These are phyloP conservation scores for Ramalina peruviana DNA, from an alignment of 495 filamentous ascomycete species.

Conservation along the genomic window DNA sequence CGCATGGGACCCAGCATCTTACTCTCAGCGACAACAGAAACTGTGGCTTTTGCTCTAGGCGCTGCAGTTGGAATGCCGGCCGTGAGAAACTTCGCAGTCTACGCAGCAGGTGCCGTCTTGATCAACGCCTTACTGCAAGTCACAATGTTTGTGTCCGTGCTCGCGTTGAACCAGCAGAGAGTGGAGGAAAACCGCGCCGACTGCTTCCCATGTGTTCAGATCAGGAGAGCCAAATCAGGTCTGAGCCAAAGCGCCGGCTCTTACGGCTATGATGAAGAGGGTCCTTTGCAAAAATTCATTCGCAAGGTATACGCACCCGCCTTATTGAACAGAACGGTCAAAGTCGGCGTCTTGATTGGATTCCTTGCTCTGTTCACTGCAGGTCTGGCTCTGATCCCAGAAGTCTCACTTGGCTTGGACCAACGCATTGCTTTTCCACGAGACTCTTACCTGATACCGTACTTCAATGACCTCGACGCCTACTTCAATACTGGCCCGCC, in stretches of 20 bases:
- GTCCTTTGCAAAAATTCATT: slow-evolving; percentile 68
- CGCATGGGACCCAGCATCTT: slow-evolving; percentile 94
- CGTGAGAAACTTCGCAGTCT: slow-evolving; percentile 90
- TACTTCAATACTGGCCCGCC: slow-evolving; percentile 89
- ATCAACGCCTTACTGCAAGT: slow-evolving; percentile 92
- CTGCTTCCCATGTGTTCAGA: slow-evolving; percentile 76
- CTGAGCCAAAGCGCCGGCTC: slow-evolving; percentile 34
- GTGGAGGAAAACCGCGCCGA: slow-evolving; percentile 81
- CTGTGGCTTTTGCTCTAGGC: slow-evolving; percentile 82
- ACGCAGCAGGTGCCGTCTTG: slow-evolving; percentile 90
- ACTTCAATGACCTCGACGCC: slow-evolving; percentile 86
- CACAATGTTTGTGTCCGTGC: slow-evolving; percentile 88
- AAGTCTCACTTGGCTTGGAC: slow-evolving; percentile 76
- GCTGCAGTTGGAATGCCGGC: slow-evolving; percentile 94
- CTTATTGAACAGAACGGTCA: slow-evolving; percentile 64
- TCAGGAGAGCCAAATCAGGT: slow-evolving; percentile 46
- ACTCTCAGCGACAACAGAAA: slow-evolving; percentile 88
- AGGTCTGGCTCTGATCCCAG: slow-evolving; percentile 68
- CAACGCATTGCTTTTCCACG: slow-evolving; percentile 87
- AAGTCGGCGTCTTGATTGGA: slow-evolving; percentile 55
- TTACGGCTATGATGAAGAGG: slow-evolving; percentile 65
- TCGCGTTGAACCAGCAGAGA: slow-evolving; percentile 77
- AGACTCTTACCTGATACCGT: slow-evolving; percentile 83
- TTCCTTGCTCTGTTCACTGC: slow-evolving; percentile 85
- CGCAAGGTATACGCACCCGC: slow-evolving; percentile 74